Base-by-base conservation (phyloP, 371 early-diverging fungal species). In the Syncephalis plumigaleata region DNA sequence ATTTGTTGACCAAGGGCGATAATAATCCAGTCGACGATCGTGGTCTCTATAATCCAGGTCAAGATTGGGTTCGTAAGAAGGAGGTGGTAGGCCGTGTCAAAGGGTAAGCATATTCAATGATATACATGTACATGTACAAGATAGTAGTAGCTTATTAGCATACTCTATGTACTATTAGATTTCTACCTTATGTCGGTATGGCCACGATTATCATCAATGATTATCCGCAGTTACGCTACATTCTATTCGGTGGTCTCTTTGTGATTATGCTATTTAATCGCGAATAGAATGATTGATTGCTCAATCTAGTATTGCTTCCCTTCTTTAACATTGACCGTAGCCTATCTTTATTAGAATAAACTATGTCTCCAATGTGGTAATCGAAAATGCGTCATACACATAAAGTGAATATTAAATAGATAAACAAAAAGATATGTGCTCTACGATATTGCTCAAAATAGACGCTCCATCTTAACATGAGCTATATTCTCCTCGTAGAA, bases 1-100 rank as follows among this genome's bases (percentile, higher is more conserved):
- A 60, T 51, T 56, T 96, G 42, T 67, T 98, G 51, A 99, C 99
- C 38, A 99, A 99, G 67, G 99, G 99, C 42, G 99, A 99, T 65
- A 87, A 95, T 64, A 99, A 99, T 65, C 48, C 56, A n/a, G 66
- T 64, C 4, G 88, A 98, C 60, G 99, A 99, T 61, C 84, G 95
- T 21, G 84, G 77, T 5, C 66, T 98, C 27, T 98, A 98, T 55
- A 81, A 87, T 59, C 62, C 59, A 39, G 75, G 81, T 2, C 88
- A 91, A 67, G 74, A 83, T 71, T 95, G 92, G 95, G 75, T 94
- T 54, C 67, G 81, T 53, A 70, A 68, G 42, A 79, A 89, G 51
- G 78, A 91, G 50, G 71, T 95, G 7, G 78, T 95, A 18, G 94
- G 93, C 37, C 79, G 84, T 58, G 96, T 92, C 23, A 69, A 68